Evolutionary conservation across 2,329 filamentous ascomycete genomes (phyloP), one percentile per base, ranked within the genome.

Genomic region (Exophiala bonariae): DNA sequence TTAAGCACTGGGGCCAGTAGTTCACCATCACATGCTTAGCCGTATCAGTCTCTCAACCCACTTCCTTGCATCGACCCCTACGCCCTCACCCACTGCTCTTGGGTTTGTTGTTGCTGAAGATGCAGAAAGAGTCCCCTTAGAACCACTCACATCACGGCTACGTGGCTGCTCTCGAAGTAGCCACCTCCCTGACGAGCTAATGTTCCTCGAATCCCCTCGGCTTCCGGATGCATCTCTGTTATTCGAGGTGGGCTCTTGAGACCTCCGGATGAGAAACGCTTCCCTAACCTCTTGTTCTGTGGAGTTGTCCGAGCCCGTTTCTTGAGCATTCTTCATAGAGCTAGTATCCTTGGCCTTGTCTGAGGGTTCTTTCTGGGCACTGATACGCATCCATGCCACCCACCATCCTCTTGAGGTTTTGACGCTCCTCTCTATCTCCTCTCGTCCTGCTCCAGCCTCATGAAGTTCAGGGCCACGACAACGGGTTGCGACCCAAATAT

Each of bases 391-490:
- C 81, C 82, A 85, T 17, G 83, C 76, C 2, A 85, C 73, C 82
- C 82, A 85, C 81, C 81, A 85, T 5, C 79, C 79, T n/a, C 81
- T 74, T 34, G 66, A 75, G 0, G 81, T 84, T 63, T 84, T 85
- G 62, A 77, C 78, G 1, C 78, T 83, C 23, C 79, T 71, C 58
- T 85, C 82, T 5, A 79, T 68, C 51, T 84, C 80, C 7, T 67
- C 62, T 1, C 63, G 54, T 1, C 65, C 65, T 17, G 64, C 64
- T 20, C 7, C 22, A 16, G 43, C 35, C 9, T 44, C 8, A 2
- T 22, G 26, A 14, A 35, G 16, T 17, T 31, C 42, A 22, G 26
- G 34, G 22, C 34, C 23, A 17, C 17, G 44, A 17, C 36, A 32
- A 2, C 75, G 70, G 2, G 80, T 81, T 47, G 73, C 72, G n/a